phyloP scores from a whole-genome alignment of 192 early-diverging fungal species.

The Backusella macrospora region DNA sequence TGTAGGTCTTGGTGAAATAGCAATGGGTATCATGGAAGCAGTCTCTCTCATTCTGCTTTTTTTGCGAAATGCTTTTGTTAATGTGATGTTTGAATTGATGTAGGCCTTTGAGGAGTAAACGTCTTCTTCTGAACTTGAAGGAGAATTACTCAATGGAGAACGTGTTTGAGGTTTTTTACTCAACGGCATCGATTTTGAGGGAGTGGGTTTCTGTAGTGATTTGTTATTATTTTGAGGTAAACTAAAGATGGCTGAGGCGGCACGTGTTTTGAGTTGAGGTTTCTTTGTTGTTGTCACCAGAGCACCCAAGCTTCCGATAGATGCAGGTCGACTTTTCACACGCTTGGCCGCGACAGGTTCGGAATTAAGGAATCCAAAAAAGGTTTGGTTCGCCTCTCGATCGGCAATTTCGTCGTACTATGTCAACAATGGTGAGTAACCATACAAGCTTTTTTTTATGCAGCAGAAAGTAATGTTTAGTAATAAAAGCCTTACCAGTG shows the following conservation, averaged over 20 bases:
- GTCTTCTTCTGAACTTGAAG: conserved; percentile 3
- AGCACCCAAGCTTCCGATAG: conserved; percentile 15
- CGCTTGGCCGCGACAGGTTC: conserved; percentile 22
- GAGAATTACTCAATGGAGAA: neutral
- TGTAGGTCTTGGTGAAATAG: conserved; percentile 16
- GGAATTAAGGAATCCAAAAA: conserved; percentile 44
- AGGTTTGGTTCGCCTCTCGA: conserved; percentile 41
- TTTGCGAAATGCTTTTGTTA: conserved; percentile 21
- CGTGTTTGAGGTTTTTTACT: conserved; percentile 13
- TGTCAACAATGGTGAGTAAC: conserved; percentile 11
- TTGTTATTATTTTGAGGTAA: conserved; percentile 14
- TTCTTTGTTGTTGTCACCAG: conserved; percentile 3
- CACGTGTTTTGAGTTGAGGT: conserved; percentile 17
- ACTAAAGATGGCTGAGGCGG: conserved; percentile 18
- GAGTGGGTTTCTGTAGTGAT: conserved; percentile 4
- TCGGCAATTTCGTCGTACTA: conserved; percentile 44
- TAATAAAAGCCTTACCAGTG: conserved; percentile 23
- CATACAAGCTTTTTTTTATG: conserved; percentile 18
- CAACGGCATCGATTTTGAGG: conserved; percentile 21
- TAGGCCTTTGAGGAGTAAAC: conserved; percentile 13
- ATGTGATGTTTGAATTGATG: conserved; percentile 16
- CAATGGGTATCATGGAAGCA: conserved; percentile 25
- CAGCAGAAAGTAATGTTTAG: neutral
- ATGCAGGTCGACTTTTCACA: conserved; percentile 15
- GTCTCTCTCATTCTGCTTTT: conserved; percentile 14